A percentile compares a stretch with the other conserved stretches of the same genome.
Evolutionary conservation across 345 rosid genomes (phyloP).

Genomic region (Populus davidiana): DNA sequence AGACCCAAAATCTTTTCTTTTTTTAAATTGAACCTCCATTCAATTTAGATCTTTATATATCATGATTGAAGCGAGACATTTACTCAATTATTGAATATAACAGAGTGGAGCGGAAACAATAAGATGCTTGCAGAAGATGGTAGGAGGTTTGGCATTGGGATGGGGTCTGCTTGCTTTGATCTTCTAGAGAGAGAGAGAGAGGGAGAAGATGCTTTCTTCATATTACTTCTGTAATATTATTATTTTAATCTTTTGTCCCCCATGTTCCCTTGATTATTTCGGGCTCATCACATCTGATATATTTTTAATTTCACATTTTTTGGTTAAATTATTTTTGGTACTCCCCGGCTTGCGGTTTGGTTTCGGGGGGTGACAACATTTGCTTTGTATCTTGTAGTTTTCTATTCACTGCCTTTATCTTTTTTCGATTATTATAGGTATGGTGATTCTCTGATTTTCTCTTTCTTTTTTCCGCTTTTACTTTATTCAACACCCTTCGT

Average conservation of each 20-base stretch:
- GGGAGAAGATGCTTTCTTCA: background rate
- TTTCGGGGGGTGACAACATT: no score
- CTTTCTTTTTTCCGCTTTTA: background rate
- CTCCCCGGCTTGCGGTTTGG: background rate
- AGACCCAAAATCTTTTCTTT: no score
- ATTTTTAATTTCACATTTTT: background rate
- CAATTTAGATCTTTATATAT: no score
- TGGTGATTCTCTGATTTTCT: background rate
- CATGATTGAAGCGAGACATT: no score
- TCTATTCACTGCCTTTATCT: background rate
- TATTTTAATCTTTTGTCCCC: slow-evolving; percentile 6
- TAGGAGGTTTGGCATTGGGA: slow-evolving; percentile 49
- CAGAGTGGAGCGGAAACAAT: slow-evolving; percentile 62
- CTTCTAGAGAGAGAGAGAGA: slow-evolving; percentile 33
- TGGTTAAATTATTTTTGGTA: background rate
- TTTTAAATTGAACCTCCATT: no score
- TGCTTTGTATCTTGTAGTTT: background rate
- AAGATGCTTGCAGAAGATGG: slow-evolving; percentile 35
- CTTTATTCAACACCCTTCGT: background rate
- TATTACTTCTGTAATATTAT: background rate
- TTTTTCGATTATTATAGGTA: background rate
- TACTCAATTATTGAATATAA: slow-evolving; percentile 1
- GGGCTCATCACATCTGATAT: background rate
- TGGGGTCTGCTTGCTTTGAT: slow-evolving; percentile 46
- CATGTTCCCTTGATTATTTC: slow-evolving; percentile 6